Base-by-base conservation (phyloP, 495 filamentous ascomycete species). In the Aspergillus ellipticus region DNA sequence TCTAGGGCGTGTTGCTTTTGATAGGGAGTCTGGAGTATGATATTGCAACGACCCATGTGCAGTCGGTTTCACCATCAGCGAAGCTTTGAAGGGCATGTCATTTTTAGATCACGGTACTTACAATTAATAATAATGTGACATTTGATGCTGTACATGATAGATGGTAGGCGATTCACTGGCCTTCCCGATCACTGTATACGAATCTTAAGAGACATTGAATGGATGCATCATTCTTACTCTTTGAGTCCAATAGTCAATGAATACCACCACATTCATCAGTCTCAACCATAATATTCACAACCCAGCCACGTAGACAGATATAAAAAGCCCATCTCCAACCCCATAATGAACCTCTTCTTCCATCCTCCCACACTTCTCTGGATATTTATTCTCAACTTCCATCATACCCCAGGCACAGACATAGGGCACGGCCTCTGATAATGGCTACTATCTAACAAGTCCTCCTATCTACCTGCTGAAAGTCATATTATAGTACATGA, bases 71-170 rank as follows among this genome's bases (percentile, higher is more conserved):
- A 35, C 39, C 15, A 26, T 26, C 16, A 16, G 37, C 22, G 50
- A 53, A 13, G 50, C 54, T 20, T 28, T 46, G 37, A 45, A 55
- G 47, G 54, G 61, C 50, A 54, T 54, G 52, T 50, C 52, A 57
- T 56, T 56, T 49, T 60, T 56, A 61, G 54, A 59, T 55, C 54
- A 57, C 41, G 61, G 37, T 55, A 49, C 55, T 41, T 65, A 61
- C 52, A 61, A 56, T 33, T 65, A 65, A 61, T 65, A 61, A 46
- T 65, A 65, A 65, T 65, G 58, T 49, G 49, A 53, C 29, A 21
- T 51, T 43, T 28, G 35, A 29, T 28, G 47, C 47, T 47, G n/a
- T n/a, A n/a, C n/a, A n/a, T 33, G 9, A 33, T 2, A 31, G 6
- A 10, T 7, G 9, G 31, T 13, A 8, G 1, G 31, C 2, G 35